Conservation (phyloP, 2,329 filamentous ascomycete species). For the Ascocoryne sarcoides region DNA sequence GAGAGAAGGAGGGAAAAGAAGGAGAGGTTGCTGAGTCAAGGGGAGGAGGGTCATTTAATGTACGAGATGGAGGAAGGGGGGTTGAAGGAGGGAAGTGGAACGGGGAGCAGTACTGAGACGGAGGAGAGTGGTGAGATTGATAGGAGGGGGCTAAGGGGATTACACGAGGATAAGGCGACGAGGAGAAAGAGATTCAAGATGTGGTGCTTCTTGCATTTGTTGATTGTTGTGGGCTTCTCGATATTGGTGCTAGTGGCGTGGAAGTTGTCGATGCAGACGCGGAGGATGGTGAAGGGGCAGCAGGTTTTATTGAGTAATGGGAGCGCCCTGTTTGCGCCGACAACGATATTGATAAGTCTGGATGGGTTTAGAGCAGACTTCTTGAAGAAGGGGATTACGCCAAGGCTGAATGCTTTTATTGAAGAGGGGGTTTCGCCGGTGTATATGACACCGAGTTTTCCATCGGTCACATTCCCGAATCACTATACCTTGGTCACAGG, state of each 20-base stretch:
- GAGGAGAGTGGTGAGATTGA: slow-evolving; percentile 51
- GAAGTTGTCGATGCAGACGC: slow-evolving; percentile 45
- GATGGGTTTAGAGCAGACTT: slow-evolving; percentile 95
- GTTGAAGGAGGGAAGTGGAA: slow-evolving; percentile 56
- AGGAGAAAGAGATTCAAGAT: slow-evolving; percentile 45
- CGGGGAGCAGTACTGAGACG: slow-evolving; percentile 52
- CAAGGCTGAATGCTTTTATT: slow-evolving; percentile 66
- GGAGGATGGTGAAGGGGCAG: slow-evolving; percentile 23
- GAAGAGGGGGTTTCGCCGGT: slow-evolving; percentile 77
- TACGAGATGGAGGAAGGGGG: slow-evolving; percentile 84
- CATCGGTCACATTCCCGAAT: slow-evolving; percentile 93
- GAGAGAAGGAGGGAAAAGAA: slow-evolving; percentile 40
- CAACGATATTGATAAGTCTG: slow-evolving; percentile 85
- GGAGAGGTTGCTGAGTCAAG: slow-evolving; percentile 48
- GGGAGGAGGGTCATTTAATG: slow-evolving; percentile 68
- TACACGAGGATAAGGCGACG: slow-evolving; percentile 38
- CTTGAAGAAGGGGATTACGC: slow-evolving; percentile 72
- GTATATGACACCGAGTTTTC: slow-evolving; percentile 92
- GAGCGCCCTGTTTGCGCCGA: slow-evolving; percentile 80
- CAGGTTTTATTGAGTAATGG: slow-evolving; percentile 59
- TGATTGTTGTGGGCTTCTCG: slow-evolving; percentile 45
- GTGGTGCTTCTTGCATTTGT: slow-evolving; percentile 44
- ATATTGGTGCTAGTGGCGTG: slow-evolving; percentile 49
- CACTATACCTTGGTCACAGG: slow-evolving; percentile 93
- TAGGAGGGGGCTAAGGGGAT: slow-evolving; percentile 39